Percentiles rank a stretch among this genome's conserved stretches.
Conservation (phyloP, 1,139 yeast species). For the Suhomyces bolitotheri region DNA sequence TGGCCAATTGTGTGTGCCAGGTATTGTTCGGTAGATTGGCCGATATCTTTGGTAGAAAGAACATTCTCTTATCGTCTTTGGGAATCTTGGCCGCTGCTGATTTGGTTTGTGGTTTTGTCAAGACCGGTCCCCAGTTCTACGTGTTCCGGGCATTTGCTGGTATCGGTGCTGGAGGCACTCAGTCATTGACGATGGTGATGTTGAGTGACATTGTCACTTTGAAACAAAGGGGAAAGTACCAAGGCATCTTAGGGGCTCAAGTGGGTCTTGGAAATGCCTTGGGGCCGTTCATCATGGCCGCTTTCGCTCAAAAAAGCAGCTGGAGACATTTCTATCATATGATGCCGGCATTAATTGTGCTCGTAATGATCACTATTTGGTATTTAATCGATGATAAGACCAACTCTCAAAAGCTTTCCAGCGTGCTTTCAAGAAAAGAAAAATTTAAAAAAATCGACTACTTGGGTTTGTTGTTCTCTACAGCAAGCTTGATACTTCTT, state of each 20-base stretch:
- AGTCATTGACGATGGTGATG: conserved; percentile 24
- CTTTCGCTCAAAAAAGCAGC: conserved; percentile 17
- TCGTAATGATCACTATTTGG: conserved; percentile 17
- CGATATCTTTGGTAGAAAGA: conserved; percentile 25
- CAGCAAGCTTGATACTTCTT: conserved; percentile 20
- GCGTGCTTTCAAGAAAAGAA: conserved; percentile 16
- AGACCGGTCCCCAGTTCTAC: conserved; percentile 22
- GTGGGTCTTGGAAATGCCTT: conserved; percentile 24
- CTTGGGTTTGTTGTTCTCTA: conserved; percentile 21
- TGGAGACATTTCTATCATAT: conserved; percentile 25
- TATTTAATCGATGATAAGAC: conserved; percentile 16
- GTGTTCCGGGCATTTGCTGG: conserved; percentile 24
- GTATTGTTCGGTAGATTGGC: conserved; percentile 44
- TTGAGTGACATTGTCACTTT: conserved; percentile 25
- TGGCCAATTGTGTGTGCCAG: conserved; percentile 48
- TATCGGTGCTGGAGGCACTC: conserved; percentile 23
- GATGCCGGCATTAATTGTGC: conserved; percentile 20
- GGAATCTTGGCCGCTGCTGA: conserved; percentile 19
- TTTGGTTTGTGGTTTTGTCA: conserved; percentile 22
- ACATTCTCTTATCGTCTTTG: conserved; percentile 19
- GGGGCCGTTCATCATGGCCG: conserved; percentile 25
- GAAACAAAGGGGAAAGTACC: conserved; percentile 24
- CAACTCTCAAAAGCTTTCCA: conserved; percentile 15
- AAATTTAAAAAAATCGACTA: conserved; percentile 23
- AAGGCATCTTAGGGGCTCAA: conserved; percentile 24